phyloP scores from a whole-genome alignment of 352 stramenopile species.

The Pythium folliculosum region DNA sequence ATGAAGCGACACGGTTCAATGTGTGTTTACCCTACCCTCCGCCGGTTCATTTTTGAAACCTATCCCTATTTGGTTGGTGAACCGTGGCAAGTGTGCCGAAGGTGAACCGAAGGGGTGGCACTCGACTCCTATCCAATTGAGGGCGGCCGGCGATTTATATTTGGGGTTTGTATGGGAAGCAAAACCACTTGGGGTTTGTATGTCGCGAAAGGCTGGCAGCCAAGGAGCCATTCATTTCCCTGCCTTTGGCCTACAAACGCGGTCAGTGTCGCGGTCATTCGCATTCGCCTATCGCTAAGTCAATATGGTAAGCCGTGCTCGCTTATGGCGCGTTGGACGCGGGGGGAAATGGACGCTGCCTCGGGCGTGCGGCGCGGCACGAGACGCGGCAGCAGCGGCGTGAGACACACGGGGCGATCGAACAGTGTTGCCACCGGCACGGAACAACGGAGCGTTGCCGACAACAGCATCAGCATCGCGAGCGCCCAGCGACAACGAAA shows the following conservation, averaged over 20 bases:
- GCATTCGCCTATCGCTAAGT: constrained; percentile 89
- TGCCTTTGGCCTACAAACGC: constrained; percentile 27
- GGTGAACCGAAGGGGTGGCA: constrained; percentile 23
- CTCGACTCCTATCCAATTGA: constrained; percentile 29
- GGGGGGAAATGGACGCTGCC: background rate
- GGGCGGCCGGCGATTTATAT: constrained; percentile 7
- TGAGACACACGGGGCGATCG: too few relatives aligned
- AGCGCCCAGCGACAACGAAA: too few relatives aligned
- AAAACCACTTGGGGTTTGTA: constrained; percentile 47
- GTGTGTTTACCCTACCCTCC: background rate
- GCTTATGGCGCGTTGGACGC: background rate
- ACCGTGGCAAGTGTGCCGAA: constrained; percentile 6
- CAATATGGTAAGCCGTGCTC: constrained; percentile 79
- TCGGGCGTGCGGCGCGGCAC: background rate
- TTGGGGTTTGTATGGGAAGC: constrained; percentile 42
- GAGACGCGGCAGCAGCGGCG: background rate
- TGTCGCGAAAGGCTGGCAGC: constrained; percentile 37
- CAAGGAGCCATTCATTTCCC: constrained; percentile 87
- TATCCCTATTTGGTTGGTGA: background rate
- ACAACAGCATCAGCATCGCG: too few relatives aligned
- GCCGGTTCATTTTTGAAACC: background rate
- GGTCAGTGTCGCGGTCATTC: constrained; percentile 53
- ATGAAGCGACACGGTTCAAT: constrained; percentile 29
- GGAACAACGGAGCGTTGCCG: too few relatives aligned
- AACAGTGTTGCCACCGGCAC: too few relatives aligned